Evolutionary conservation across 768 basidiomycete genomes (phyloP).

Genomic region (Dentipellis sp.): DNA sequence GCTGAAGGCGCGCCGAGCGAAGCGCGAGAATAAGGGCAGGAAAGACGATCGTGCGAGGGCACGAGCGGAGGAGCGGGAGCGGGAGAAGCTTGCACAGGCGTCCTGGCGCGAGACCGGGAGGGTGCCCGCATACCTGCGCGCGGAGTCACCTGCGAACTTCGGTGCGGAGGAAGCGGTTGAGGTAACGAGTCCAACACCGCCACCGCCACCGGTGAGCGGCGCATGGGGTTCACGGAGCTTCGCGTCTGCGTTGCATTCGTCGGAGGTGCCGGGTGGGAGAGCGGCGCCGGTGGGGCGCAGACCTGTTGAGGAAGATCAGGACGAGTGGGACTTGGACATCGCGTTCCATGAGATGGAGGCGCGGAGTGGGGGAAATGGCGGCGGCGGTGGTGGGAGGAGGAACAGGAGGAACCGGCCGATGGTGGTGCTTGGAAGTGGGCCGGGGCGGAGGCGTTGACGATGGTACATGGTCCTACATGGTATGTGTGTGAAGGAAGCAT

Average conservation of each 20-base stretch:
- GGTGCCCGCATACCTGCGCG: neutral
- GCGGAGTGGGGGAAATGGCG: conserved; percentile 25
- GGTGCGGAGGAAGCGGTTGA: conserved; percentile 12
- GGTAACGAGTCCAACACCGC: neutral
- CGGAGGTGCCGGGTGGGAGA: conserved; percentile 14
- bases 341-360: conserved; percentile 80
- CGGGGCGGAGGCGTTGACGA: conserved; percentile 36
- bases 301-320: conserved; percentile 29
- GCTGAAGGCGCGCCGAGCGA: conserved; percentile 61
- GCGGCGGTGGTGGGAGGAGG: conserved; percentile 46
- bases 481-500: neutral
- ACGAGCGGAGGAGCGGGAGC: conserved; percentile 63
- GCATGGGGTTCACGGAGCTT: conserved; percentile 80
- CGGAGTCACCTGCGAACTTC: conserved; percentile 1
- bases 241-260: conserved; percentile 64
- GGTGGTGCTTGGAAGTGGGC: conserved; percentile 64
- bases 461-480: too few relatives aligned
- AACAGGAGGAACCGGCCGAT: conserved; percentile 48
- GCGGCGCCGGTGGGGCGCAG: conserved; percentile 19
- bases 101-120: neutral
- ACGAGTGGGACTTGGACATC: conserved; percentile 72
- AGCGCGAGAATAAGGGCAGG: conserved; percentile 72
- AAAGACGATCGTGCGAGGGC: conserved; percentile 82
- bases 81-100: conserved; percentile 14
- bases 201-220: conserved; percentile 23